Evolutionary conservation across 2,329 filamentous ascomycete species (phyloP), one percentile per base, ranked within the genome.

Genomic region (Penicillium sp.): DNA sequence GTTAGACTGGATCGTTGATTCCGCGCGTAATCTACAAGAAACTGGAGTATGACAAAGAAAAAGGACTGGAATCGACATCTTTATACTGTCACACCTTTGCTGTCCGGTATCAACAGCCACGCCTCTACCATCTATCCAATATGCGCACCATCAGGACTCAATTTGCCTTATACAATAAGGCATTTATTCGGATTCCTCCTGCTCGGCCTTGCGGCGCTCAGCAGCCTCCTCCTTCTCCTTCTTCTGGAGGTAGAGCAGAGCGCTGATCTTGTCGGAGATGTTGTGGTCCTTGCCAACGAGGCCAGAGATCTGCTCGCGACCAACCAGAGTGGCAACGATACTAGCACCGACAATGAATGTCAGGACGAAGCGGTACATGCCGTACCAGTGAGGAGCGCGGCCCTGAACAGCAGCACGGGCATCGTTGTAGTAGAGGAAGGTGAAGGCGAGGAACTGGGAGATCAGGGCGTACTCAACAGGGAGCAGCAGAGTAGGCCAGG

Each of bases 401-500:
- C 93, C 93, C 46, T 83, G 82, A 56, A 85, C 84, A 8, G 90
- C 85, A 15, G 92, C 92, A 30, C 88, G 85, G 7, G 90, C 84
- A 74, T 97, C 93, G 63, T 88, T 88, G 75, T 94, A 94, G 83
- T 97, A 97, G 63, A 97, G 85, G 69, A 88, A 88, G 60, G 89
- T 90, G 78, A 97, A 97, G 44, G 91, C 90, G 58, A 90, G 77
- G 81, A 97, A 97, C 75, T 97, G 93, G 3, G 87, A 84, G 58
- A 93, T 96, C 54, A 97, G 82, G 1, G 93, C 93, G 76, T 92
- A 92, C 76, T 96, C 91, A 50, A 92, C 81, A 0, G 93, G 91
- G 79, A 97, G 85, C 53, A 96, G 82, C 38, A 96, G 85, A 11
- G 93, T 97, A 3, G 93, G 93, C 93, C 93, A 97, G 51, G 93